Evolutionary conservation across 495 filamentous ascomycete species (phyloP).

Genomic region (Thermothielavioides terrestris): DNA sequence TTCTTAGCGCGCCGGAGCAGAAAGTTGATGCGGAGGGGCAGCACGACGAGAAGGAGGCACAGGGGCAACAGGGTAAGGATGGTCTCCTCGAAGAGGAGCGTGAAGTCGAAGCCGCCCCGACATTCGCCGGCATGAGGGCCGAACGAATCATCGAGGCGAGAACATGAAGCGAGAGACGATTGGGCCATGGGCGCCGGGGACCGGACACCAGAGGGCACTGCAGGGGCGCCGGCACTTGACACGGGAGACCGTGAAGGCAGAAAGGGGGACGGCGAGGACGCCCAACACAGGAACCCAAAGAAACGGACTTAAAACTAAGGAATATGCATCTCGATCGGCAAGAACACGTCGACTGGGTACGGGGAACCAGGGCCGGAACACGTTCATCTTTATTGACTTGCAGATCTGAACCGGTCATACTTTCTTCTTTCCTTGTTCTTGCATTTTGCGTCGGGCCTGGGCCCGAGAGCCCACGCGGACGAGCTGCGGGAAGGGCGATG

Average conservation of each 20-base stretch:
- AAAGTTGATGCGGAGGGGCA: slow-evolving; percentile 41
- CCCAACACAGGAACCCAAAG: too few species aligned
- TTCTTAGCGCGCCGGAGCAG: slow-evolving; percentile 30
- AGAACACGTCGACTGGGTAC: too few species aligned
- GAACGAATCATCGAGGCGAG: slow-evolving; percentile 19
- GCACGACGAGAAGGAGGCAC: slow-evolving; percentile 35
- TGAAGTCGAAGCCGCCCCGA: slow-evolving; percentile 47
- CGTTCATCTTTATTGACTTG: too few species aligned
- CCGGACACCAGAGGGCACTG: too few species aligned
- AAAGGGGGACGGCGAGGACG: background rate
- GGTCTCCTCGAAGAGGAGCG: slow-evolving; percentile 48
- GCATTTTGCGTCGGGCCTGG: too few species aligned
- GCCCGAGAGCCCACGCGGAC: too few species aligned
- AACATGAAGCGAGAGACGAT: background rate
- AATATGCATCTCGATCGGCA: too few species aligned
- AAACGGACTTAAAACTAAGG: too few species aligned
- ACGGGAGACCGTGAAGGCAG: background rate
- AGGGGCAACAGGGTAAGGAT: slow-evolving; percentile 43
- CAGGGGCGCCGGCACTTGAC: background rate
- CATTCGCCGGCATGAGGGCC: slow-evolving; percentile 24
- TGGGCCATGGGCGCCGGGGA: background rate
- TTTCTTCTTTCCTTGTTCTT: too few species aligned
- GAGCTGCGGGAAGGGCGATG: too few species aligned
- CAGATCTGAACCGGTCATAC: too few species aligned
- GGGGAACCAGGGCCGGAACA: too few species aligned